phyloP scores from a whole-genome alignment of 768 basidiomycete species.

The Boletus speciosus region DNA sequence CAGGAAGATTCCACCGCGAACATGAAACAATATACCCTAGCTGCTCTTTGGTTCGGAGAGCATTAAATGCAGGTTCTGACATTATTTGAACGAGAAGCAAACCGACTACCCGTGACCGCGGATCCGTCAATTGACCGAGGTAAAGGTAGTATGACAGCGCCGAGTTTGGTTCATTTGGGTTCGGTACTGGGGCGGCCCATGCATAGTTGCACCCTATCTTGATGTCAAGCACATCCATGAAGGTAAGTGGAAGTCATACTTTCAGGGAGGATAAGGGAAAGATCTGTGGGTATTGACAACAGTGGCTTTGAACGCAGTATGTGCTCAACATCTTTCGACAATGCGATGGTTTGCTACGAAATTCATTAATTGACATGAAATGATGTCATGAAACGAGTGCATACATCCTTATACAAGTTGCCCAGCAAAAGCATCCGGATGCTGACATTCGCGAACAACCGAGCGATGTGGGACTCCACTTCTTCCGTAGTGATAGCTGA shows the following conservation, averaged over 20 bases:
- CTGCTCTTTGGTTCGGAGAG: conserved; percentile 91
- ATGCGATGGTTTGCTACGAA: conserved; percentile 66
- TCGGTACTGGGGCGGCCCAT: conserved; percentile 65
- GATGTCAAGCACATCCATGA: conserved; percentile 11
- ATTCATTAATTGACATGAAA: background rate
- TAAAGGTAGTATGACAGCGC: conserved; percentile 83
- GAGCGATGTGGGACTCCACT: conserved; percentile 55
- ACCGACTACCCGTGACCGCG: conserved; percentile 59
- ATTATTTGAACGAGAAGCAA: conserved; percentile 80
- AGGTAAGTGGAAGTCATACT: conserved; percentile 40
- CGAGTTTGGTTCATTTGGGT: conserved; percentile 84
- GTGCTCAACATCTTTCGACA: conserved; percentile 70
- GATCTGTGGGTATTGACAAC: conserved; percentile 35
- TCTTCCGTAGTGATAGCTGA: conserved; percentile 71
- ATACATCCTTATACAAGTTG: conserved; percentile 79
- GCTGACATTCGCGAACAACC: conserved; percentile 61
- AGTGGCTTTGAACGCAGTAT: conserved; percentile 55
- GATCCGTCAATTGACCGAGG: conserved; percentile 65
- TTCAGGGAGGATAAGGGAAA: conserved; percentile 62
- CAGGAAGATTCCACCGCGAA: conserved; percentile 51
- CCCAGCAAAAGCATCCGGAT: conserved; percentile 76
- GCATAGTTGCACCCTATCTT: conserved; percentile 64
- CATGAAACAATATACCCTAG: conserved; percentile 88
- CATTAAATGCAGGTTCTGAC: conserved; percentile 88
- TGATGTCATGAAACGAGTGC: conserved; percentile 22